Evolutionary conservation across 352 stramenopile species (phyloP).

Genomic region (Plasmopara halstedii): DNA sequence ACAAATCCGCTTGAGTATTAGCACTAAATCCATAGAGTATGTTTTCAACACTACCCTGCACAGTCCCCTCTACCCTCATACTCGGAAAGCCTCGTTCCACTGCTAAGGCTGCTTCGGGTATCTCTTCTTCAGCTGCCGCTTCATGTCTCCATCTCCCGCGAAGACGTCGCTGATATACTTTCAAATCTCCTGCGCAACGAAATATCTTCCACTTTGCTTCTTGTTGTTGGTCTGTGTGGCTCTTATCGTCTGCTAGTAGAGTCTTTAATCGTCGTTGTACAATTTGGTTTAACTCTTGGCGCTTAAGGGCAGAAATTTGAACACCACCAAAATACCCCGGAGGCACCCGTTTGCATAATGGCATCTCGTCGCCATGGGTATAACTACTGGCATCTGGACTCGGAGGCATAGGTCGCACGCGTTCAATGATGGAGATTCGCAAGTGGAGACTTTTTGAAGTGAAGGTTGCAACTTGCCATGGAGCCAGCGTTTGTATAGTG

Average conservation of each 20-base stretch:
- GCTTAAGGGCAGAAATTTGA: conserved; percentile 18
- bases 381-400: not conserved
- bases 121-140: conserved; percentile 19
- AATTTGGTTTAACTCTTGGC: conserved; percentile 21
- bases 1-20: conserved; percentile 23
- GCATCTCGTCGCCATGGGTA: conserved; percentile 1
- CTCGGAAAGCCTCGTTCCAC: conserved; percentile 22
- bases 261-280: conserved; percentile 19
- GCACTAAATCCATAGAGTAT: conserved; percentile 34
- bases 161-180: conserved; percentile 28
- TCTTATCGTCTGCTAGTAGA: conserved; percentile 27
- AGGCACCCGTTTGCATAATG: conserved; percentile 16
- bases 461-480: no score
- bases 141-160: conserved; percentile 13
- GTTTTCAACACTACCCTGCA: conserved; percentile 29
- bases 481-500: no score
- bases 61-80: conserved; percentile 29
- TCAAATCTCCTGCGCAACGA: conserved; percentile 24
- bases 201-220: conserved; percentile 38
- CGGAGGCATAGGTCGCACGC: no score
- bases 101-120: conserved; percentile 9
- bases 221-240: conserved; percentile 17
- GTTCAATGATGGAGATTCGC: no score
- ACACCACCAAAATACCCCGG: conserved; percentile 23
- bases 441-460: no score